Base-by-base conservation (phyloP, 768 basidiomycete genomes). In the Calocybe gangraenosa region DNA sequence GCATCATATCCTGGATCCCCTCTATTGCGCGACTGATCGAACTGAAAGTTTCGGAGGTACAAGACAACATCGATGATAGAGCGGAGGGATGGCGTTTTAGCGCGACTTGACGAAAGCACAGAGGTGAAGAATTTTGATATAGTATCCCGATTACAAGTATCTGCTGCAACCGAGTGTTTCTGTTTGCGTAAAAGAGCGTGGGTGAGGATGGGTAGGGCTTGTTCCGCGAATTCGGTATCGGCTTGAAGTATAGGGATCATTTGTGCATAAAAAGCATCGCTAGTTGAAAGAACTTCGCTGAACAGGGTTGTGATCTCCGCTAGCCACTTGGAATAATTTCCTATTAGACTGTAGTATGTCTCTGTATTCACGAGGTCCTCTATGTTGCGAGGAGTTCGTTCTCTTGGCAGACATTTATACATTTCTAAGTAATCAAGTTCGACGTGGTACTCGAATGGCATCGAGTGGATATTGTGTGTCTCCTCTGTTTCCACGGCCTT, bases 61-160 rank as follows among this genome's bases (percentile, higher is more conserved):
- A 95, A 72, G 21, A 92, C 69, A 34, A 82, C 74, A 40, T 85
- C 81, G 41, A 97, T 79, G 42, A 97, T 73, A 11, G 76, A 73
- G 65, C 71, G 63, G 39, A 82, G 60, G 46, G 76, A 79, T 6
- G 65, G 58, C 2, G 69, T 56, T 41, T 68, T 64, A 1, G 75
- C 61, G 2, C 45, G 40, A 1, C 64, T 57, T 4, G 68, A 64
- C 2, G 59, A 51, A 2, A 93, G 71, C 7, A 90, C 59, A 2
- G 59, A 57, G 0, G 71, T 64, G 64, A 92, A 82, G 57, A 86
- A 87, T 1, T 46, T 70, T 61, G 65, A 90, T 42, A 77, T 54
- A 17, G 57, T 36, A 28, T 40, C 56, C 53, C 60, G 63, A 58
- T 42, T 60, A 52, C 46, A 44, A 54, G 57, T 31, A 56, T 55